Percentiles rank a stretch among this genome's conserved stretches.
Evolutionary conservation across 768 basidiomycete species (phyloP).

Genomic region (Mycena maculata): DNA sequence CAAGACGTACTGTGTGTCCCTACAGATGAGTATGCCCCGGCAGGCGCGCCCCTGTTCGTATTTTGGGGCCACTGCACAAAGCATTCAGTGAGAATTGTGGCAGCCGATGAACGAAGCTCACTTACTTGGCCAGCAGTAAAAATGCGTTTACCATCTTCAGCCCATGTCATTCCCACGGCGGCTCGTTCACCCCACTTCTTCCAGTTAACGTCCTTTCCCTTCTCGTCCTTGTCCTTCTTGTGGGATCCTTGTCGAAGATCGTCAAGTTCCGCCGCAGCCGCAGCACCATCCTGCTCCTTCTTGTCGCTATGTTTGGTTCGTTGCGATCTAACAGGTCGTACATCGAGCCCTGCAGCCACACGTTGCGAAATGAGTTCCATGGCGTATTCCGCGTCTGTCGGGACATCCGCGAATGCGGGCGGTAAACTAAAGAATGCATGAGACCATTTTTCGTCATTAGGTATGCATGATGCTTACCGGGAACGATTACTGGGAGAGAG

Average conservation of each 20-base stretch:
- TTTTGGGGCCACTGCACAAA: slow-evolving; percentile 14
- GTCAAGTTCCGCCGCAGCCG: background rate
- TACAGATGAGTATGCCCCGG: background rate
- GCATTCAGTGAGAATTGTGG: background rate
- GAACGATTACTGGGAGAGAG: slow-evolving; percentile 59
- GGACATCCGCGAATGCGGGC: slow-evolving; percentile 60
- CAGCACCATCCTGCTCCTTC: slow-evolving; percentile 22
- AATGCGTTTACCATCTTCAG: slow-evolving; percentile 55
- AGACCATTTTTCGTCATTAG: background rate
- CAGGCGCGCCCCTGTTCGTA: background rate
- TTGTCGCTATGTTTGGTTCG: slow-evolving; percentile 30
- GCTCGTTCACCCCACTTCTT: slow-evolving; percentile 66
- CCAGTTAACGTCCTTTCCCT: slow-evolving; percentile 56
- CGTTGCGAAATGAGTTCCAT: slow-evolving; percentile 76
- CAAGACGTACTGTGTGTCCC: slow-evolving; percentile 50
- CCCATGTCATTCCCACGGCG: slow-evolving; percentile 57
- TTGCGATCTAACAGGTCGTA: slow-evolving; percentile 49
- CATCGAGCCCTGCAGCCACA: slow-evolving; percentile 63
- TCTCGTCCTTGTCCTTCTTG: slow-evolving; percentile 23
- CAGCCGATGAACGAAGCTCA: slow-evolving; percentile 35
- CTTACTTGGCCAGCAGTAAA: slow-evolving; percentile 53
- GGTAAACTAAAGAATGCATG: slow-evolving; percentile 51
- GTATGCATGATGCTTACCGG: slow-evolving; percentile 49
- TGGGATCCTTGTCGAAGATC: slow-evolving; percentile 6
- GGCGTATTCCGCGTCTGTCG: slow-evolving; percentile 77